phyloP scores from a whole-genome alignment of 805 yeast genomes.

The Pichia sporocuriosa region DNA sequence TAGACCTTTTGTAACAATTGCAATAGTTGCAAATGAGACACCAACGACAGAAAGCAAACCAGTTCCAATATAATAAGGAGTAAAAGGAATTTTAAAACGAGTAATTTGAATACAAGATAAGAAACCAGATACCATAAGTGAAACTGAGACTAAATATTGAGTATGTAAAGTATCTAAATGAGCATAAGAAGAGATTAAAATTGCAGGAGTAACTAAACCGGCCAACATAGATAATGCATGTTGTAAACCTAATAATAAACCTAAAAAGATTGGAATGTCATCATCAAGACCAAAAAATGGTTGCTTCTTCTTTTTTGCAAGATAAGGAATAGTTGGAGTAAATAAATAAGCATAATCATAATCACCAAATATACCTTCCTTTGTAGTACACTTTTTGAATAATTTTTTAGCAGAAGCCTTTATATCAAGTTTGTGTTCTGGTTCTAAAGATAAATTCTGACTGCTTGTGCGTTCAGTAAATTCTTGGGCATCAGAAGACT shows the following conservation, averaged over 20 bases:
- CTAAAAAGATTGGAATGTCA: conserved; percentile 76
- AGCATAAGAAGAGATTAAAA: conserved; percentile 61
- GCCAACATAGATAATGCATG: conserved; percentile 89
- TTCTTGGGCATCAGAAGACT: not conserved
- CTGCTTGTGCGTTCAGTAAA: no score
- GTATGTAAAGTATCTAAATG: conserved; percentile 42
- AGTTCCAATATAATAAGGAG: conserved; percentile 77
- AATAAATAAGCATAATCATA: conserved; percentile 76
- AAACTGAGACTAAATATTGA: conserved; percentile 65
- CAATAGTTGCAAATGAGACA: conserved; percentile 81
- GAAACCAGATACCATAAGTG: conserved; percentile 64
- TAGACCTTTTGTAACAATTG: conserved; percentile 67
- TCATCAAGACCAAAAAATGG: conserved; percentile 80
- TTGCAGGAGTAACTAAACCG: conserved; percentile 80
- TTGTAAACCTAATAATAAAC: conserved; percentile 75
- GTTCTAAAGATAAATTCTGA: no score
- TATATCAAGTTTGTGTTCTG: not conserved
- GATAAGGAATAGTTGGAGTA: conserved; percentile 74
- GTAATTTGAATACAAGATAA: conserved; percentile 73
- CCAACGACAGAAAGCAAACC: conserved; percentile 89
- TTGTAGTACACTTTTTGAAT: conserved; percentile 43
- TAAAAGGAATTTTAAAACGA: conserved; percentile 65
- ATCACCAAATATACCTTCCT: conserved; percentile 80
- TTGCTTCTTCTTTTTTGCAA: conserved; percentile 42
- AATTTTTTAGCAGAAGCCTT: conserved; percentile 3